Evolutionary conservation across 2,329 filamentous ascomycete species (phyloP), one percentile per base, ranked within the genome.

Genomic region (Zymoseptoria passerinii): DNA sequence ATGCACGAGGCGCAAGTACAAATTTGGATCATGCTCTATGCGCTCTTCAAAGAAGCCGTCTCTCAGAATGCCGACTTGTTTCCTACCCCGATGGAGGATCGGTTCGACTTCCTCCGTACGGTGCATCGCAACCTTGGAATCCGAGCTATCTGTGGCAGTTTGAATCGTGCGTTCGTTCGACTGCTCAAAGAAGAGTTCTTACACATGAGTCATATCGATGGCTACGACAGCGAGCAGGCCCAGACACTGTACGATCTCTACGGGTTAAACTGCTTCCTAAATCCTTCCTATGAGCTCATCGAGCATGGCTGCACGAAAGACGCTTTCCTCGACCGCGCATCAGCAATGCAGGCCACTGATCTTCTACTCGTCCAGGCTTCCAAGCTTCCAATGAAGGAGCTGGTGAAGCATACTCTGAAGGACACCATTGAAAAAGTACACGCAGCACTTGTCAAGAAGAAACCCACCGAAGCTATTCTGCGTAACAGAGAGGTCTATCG

Each of bases 381-480:
- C 53, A 86, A 88, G 61, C 87, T 96, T 78, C 86, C 89, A 20
- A 88, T 95, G 77, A 95, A 92, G 68, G 94, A 97, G 64, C 76
- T 97, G 18, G 83, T 91, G 16, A 97, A 95, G 72, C 94, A 91
- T 16, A 90, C 97, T 57, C 78, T 99, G 56, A 95, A 92, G 71
- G 84, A 81, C 16, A 90, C 91, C 0, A 94, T 99, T 59, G 94
- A 99, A 59, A 91, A 92, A 65, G 90, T 99, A 74, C 92, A 97
- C 71, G 86, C 90, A 65, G 87, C 89, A 4, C 87, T 97, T 56
- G 90, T 90, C 1, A 74, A 77, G 18, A 83, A 87, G 28, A 96
- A 92, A 71, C 83, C 87, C 10, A 88, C 87, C 1, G 83, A 89
- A 4, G 85, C 91, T 61, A 86, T 95, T 74, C 81, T 87, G n/a